Evolutionary conservation across 2,329 filamentous ascomycete species (phyloP), one percentile per base, ranked within the genome.

Genomic region (Xylariaceae sp.): DNA sequence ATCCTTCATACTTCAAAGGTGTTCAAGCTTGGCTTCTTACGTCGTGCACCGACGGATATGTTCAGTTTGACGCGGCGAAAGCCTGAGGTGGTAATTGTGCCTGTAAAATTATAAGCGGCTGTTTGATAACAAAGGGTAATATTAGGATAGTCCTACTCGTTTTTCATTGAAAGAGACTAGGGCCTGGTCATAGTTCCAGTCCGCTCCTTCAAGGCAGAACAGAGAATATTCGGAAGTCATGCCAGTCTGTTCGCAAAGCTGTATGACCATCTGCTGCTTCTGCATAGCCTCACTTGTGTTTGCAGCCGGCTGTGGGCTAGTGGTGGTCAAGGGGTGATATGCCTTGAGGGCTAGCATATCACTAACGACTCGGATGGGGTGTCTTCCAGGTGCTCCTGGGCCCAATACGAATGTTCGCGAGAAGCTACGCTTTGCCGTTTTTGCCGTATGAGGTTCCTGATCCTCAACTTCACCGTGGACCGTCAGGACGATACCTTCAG

Each of bases 391-490:
- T 26, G 74, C 74, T 24, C 86, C 87, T 1, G 89, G 88, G 0
- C 87, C 87, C 15, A 95, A 73, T 31, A 90, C 69, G 59, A 94
- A 89, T 1, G 80, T 85, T 38, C 89, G 81, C 40, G 89, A 88
- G 63, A 95, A 95, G 61, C 85, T 89, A 45, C 89, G 82, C 52
- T 82, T 79, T 29, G 79, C 73, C 33, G 75, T 76, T 34, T 76
- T 73, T 36, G 74, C 69, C 17, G 73, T 75, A 13, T 64, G 64
- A 3, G 67, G 62, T 51, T 86, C 78, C 15, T 83, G 69, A 59
- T 95, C 89, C 37, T 91, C 82, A 45, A 89, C 94, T 55, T 91
- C 86, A 48, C 89, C 87, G 54, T 93, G 86, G n/a, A 91, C 74
- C 7, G 78, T 83, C 51, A 94, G 78, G 37, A 87, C 75, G 49